Conservation (phyloP, 148 eudicot species). For the Rhododendron mucronatum region DNA sequence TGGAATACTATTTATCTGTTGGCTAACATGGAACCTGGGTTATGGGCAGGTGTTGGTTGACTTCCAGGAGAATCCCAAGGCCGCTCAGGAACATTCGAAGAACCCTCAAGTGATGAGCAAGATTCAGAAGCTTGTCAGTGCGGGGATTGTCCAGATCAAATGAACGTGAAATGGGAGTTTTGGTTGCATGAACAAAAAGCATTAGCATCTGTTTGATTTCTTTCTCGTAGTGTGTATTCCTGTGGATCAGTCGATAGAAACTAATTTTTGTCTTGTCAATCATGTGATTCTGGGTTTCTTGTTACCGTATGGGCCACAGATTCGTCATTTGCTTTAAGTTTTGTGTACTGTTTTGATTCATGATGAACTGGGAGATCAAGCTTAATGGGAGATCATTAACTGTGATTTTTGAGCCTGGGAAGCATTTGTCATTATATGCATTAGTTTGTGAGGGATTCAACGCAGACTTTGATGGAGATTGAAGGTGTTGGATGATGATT, state of each 20-base stretch:
- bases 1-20: neutral
- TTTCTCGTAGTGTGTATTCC: neutral
- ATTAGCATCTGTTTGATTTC: neutral
- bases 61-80: constrained; percentile 86
- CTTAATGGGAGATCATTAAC: neutral
- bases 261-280: neutral
- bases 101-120: constrained; percentile 86
- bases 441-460: neutral
- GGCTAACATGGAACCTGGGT: neutral
- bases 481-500: too few relatives aligned
- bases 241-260: constrained; percentile 2
- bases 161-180: constrained; percentile 7
- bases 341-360: neutral
- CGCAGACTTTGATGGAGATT: neutral
- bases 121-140: constrained; percentile 79
- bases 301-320: neutral
- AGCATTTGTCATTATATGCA: neutral
- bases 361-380: neutral
- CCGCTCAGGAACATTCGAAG: constrained; percentile 88
- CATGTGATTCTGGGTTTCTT: neutral
- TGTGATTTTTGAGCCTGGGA: neutral
- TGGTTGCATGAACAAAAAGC: neutral
- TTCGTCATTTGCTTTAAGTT: neutral
- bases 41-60: constrained; percentile 58
- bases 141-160: constrained; percentile 83